Evolutionary conservation across 208 protist species (phyloP).

Genomic region (Leishmania tarentolae): DNA sequence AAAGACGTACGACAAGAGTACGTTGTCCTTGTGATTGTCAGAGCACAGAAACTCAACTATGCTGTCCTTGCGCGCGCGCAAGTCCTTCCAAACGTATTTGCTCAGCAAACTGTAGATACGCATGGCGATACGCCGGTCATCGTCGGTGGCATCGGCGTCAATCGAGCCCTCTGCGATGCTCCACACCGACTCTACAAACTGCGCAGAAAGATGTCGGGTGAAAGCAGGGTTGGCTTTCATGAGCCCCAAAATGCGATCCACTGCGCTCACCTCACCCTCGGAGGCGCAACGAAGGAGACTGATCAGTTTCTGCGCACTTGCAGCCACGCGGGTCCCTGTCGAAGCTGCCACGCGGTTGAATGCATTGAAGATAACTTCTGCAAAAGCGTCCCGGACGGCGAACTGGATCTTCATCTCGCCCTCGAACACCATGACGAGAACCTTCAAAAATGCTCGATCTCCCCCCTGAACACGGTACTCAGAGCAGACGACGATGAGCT

Average conservation of each 20-base stretch:
- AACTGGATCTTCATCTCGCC: constrained; percentile 88
- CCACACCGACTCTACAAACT: constrained; percentile 89
- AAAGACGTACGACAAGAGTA: constrained; percentile 83
- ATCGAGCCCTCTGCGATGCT: constrained; percentile 80
- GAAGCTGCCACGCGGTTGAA: constrained; percentile 68
- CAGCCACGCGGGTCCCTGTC: constrained; percentile 51
- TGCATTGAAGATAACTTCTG: constrained; percentile 80
- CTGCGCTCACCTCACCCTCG: constrained; percentile 87
- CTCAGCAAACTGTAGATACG: constrained; percentile 86
- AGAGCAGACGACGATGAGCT: constrained; percentile 81
- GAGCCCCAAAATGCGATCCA: constrained; percentile 81
- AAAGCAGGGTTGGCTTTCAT: constrained; percentile 65
- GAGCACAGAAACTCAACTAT: constrained; percentile 73
- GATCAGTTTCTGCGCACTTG: constrained; percentile 84
- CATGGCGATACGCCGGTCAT: constrained; percentile 85
- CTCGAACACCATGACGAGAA: constrained; percentile 89
- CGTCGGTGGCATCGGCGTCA: constrained; percentile 46
- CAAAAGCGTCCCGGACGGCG: constrained; percentile 89
- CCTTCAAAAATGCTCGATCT: constrained; percentile 68
- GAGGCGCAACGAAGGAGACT: constrained; percentile 57
- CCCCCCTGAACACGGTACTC: constrained; percentile 75
- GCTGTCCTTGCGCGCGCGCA: constrained; percentile 67
- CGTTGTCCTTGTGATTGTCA: constrained; percentile 70
- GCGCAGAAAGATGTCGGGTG: constrained; percentile 57
- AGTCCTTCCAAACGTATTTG: constrained; percentile 70